phyloP scores from a whole-genome alignment of 305 asterid species.

The Andrographis paniculata region DNA sequence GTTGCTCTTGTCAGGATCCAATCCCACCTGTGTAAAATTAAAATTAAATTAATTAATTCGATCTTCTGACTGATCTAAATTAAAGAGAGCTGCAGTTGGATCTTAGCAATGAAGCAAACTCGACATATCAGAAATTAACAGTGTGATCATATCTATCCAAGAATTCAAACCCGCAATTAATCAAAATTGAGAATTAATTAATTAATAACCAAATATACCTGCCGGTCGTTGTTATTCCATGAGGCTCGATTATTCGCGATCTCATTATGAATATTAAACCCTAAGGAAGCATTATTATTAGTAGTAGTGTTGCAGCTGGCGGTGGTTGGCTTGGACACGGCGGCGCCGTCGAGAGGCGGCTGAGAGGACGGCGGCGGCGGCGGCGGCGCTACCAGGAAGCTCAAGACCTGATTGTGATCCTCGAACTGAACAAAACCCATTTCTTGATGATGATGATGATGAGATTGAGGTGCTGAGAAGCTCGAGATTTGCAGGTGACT shows the following conservation, averaged over 20 bases:
- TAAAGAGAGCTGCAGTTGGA: constrained; percentile 8
- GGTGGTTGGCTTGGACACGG: constrained; percentile 19
- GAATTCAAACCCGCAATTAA: constrained; percentile 22
- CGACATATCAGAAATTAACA: no score
- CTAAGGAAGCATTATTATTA: constrained; percentile 31
- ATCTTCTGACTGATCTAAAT: no score
- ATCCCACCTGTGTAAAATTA: constrained; percentile 16
- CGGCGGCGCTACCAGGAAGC: constrained; percentile 48
- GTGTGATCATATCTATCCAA: no score
- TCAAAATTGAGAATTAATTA: not conserved
- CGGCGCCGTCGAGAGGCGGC: constrained; percentile 23
- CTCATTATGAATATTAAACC: constrained; percentile 41
- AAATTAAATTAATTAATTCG: not conserved
- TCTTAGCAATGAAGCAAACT: no score
- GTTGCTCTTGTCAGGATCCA: constrained; percentile 42
- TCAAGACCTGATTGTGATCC: constrained; percentile 56
- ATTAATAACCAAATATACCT: constrained; percentile 34
- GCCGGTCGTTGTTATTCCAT: constrained; percentile 67
- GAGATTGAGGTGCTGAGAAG: constrained; percentile 12
- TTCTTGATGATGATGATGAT: constrained; percentile 32
- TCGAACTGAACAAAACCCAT: constrained; percentile 78
- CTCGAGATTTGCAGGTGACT: constrained; percentile 31
- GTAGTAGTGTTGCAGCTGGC: constrained; percentile 7
- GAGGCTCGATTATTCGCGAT: constrained; percentile 38
- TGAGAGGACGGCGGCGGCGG: constrained; percentile 31